phyloP scores from a whole-genome alignment of 306 rosid genomes.

The Astragalus membranaceus region DNA sequence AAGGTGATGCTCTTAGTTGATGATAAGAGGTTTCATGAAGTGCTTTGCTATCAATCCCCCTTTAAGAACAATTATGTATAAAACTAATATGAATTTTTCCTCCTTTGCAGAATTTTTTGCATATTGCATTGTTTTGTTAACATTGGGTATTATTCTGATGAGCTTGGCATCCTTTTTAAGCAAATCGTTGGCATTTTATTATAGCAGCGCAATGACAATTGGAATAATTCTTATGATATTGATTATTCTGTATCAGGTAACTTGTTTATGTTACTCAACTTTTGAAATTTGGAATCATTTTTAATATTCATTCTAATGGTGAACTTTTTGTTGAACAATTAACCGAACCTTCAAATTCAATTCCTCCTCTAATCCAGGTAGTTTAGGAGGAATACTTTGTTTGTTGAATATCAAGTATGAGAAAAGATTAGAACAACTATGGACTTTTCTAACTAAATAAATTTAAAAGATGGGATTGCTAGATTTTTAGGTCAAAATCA shows the following conservation, averaged over 20 bases:
- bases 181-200: conserved; percentile 72
- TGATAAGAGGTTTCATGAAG: conserved; percentile 7
- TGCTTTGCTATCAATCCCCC: background rate
- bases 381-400: background rate
- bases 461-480: background rate
- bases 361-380: background rate
- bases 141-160: conserved; percentile 59
- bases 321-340: background rate
- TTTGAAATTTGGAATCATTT: background rate
- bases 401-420: conserved; percentile 2
- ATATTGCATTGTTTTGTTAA: conserved; percentile 50
- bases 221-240: conserved; percentile 76
- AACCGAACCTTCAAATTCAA: background rate
- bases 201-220: conserved; percentile 70
- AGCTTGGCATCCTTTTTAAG: conserved; percentile 62
- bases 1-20: conserved; percentile 42
- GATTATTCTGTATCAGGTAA: conserved; percentile 91
- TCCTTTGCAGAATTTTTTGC: conserved; percentile 58
- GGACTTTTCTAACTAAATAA: background rate
- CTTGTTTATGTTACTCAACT: conserved; percentile 4
- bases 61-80: background rate
- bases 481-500: background rate
- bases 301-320: background rate
- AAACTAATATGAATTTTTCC: background rate
- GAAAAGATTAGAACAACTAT: background rate